These are phyloP conservation scores for Zygosaccharomyces pseudobailii DNA, from an alignment of 1,139 yeast species.

Conservation along the genomic window DNA sequence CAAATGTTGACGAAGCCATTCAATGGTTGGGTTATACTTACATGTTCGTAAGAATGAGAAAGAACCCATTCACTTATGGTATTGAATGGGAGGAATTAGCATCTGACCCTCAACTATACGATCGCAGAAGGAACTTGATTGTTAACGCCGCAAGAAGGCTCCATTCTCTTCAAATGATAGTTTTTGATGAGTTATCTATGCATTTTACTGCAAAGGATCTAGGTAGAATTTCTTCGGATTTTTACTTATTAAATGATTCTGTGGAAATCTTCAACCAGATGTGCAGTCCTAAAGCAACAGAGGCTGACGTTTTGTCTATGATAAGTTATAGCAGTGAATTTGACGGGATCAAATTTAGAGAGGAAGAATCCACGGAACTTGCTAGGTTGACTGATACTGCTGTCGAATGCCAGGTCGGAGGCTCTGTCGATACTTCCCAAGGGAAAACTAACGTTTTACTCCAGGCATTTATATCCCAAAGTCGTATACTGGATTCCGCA, in stretches of 20 bases:
- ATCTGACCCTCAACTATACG: constrained; percentile 76
- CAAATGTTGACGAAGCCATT: constrained; percentile 90
- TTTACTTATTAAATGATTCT: constrained; percentile 77
- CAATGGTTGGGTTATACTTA: constrained; percentile 97
- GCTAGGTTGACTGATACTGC: constrained; percentile 54
- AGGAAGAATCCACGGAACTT: constrained; percentile 79
- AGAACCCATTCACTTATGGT: constrained; percentile 93
- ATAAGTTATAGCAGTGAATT: constrained; percentile 92
- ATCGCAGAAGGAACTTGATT: constrained; percentile 70
- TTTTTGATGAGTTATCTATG: constrained; percentile 80
- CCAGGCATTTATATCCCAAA: constrained; percentile 82
- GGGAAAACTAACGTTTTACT: constrained; percentile 85
- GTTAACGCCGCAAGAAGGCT: constrained; percentile 74
- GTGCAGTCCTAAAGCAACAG: constrained; percentile 81
- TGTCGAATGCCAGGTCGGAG: constrained; percentile 78
- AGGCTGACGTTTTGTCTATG: constrained; percentile 86
- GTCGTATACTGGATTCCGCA: constrained; percentile 70
- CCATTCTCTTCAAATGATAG: constrained; percentile 85
- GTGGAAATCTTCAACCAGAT: constrained; percentile 85
- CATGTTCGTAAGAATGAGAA: constrained; percentile 88
- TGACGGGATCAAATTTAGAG: constrained; percentile 82
- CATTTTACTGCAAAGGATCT: constrained; percentile 80
- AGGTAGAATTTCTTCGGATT: constrained; percentile 93
- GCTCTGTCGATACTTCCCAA: constrained; percentile 67
- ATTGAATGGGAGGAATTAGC: constrained; percentile 80